Percentiles rank a stretch among this genome's conserved stretches.
These are phyloP conservation scores for Ophiostoma fasciatum DNA, from an alignment of 2,329 filamentous ascomycete species.

Conservation along the genomic window DNA sequence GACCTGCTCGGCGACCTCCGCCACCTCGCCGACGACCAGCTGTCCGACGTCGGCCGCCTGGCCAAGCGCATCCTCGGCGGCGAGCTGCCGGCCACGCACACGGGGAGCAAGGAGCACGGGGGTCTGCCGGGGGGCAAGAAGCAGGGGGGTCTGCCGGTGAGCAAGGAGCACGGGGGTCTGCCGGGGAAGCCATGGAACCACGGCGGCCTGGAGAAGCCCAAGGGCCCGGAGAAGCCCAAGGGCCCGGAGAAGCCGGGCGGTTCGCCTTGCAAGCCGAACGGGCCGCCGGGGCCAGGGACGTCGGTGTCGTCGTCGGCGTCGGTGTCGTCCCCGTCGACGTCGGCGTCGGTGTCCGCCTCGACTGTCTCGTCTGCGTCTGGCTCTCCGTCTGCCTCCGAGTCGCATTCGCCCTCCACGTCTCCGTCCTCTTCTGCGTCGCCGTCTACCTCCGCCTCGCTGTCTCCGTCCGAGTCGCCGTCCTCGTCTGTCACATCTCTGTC, in stretches of 20 bases:
- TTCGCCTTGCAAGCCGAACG: no score
- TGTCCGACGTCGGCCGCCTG: conserved; percentile 20
- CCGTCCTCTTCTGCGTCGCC: neutral
- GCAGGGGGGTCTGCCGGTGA: no score
- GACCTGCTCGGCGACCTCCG: conserved; percentile 23
- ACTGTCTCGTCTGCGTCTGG: neutral
- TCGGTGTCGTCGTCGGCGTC: neutral
- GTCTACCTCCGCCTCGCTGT: neutral
- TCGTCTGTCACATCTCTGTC: neutral
- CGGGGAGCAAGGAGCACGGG: neutral
- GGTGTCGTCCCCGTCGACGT: neutral
- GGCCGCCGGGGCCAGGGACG: no score
- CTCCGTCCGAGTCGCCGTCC: neutral
- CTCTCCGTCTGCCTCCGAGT: no score
- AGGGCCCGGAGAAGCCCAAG: neutral
- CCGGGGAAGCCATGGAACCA: no score
- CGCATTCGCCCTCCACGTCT: no score
- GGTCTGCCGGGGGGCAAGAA: no score
- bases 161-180: no score
- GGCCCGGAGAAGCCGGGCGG: neutral
- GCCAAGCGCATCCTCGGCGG: conserved; percentile 23
- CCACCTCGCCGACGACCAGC: conserved; percentile 14
- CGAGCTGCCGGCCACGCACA: neutral
- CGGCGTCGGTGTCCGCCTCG: neutral
- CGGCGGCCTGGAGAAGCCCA: neutral